A percentile compares a stretch with the other conserved stretches of the same genome.
Conservation (phyloP, 2,329 filamentous ascomycete species). For the Scleromitrula shiraiana region DNA sequence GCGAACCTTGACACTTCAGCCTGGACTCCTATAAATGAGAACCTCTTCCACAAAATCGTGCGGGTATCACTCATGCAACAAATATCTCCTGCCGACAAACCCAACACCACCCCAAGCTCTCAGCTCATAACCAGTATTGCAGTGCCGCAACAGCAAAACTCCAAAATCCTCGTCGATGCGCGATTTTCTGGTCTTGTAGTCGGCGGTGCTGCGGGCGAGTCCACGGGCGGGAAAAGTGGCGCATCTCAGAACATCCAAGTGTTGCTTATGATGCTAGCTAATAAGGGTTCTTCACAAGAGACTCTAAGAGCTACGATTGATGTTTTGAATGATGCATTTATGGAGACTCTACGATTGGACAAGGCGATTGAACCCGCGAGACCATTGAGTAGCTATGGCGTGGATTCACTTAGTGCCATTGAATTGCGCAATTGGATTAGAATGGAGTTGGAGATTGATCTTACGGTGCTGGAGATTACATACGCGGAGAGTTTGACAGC, state of each 20-base stretch:
- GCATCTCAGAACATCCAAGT: background rate
- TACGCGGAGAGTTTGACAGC: background rate
- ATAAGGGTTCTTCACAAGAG: background rate
- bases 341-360: background rate
- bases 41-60: too few species aligned
- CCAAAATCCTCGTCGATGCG: background rate
- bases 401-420: conserved; percentile 17
- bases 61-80: background rate
- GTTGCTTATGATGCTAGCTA: background rate
- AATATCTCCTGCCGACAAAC: background rate
- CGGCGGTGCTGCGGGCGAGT: background rate
- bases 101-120: background rate
- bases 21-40: too few species aligned
- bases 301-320: background rate
- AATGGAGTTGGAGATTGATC: conserved; percentile 14
- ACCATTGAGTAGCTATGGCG: conserved; percentile 11
- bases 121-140: background rate
- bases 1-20: too few species aligned
- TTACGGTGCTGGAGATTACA: conserved; percentile 7
- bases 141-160: background rate
- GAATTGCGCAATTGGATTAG: conserved; percentile 15
- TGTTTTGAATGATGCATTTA: conserved; percentile 1
- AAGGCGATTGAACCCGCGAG: background rate
- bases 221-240: background rate
- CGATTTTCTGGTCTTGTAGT: background rate